These are phyloP conservation scores for Microbotryum violaceum DNA, from an alignment of 1,284 basidiomycete species.

Conservation along the genomic window DNA sequence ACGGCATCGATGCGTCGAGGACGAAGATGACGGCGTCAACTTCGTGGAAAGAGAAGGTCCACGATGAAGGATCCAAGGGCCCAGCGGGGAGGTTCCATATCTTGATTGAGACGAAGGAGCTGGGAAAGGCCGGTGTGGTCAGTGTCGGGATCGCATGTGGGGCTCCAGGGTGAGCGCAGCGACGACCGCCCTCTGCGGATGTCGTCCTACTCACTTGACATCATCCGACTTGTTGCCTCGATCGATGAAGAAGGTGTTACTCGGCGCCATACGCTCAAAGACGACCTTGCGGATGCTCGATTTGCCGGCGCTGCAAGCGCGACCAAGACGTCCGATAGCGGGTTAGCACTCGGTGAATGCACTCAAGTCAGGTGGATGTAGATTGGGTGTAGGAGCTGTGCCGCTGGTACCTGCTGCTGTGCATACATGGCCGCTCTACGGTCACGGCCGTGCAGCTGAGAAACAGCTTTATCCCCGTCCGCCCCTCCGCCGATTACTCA, in stretches of 20 bases:
- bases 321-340: background rate
- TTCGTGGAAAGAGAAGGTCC: slow-evolving; percentile 41
- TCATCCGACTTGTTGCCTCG: slow-evolving; percentile 68
- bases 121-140: slow-evolving; percentile 38
- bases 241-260: slow-evolving; percentile 87
- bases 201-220: slow-evolving; percentile 60
- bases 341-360: background rate
- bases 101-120: slow-evolving; percentile 83
- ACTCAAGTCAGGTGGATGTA: background rate
- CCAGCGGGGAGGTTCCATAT: slow-evolving; percentile 88
- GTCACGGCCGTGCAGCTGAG: too few relatives aligned
- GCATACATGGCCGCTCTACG: too few relatives aligned
- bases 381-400: background rate
- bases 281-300: slow-evolving; percentile 85
- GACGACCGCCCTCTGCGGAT: slow-evolving; percentile 19
- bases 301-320: slow-evolving; percentile 67
- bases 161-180: slow-evolving; percentile 4
- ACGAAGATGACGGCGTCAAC: slow-evolving; percentile 67
- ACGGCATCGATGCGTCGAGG: slow-evolving; percentile 82
- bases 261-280: slow-evolving; percentile 73
- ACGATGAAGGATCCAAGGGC: slow-evolving; percentile 67
- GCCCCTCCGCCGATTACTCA: background rate
- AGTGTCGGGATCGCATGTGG: background rate
- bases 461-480: background rate
- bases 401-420: too few relatives aligned